A percentile compares a stretch with the other conserved stretches of the same genome.
These are phyloP conservation scores for Morella rubra DNA, from an alignment of 306 rosid genomes.

Conservation along the genomic window DNA sequence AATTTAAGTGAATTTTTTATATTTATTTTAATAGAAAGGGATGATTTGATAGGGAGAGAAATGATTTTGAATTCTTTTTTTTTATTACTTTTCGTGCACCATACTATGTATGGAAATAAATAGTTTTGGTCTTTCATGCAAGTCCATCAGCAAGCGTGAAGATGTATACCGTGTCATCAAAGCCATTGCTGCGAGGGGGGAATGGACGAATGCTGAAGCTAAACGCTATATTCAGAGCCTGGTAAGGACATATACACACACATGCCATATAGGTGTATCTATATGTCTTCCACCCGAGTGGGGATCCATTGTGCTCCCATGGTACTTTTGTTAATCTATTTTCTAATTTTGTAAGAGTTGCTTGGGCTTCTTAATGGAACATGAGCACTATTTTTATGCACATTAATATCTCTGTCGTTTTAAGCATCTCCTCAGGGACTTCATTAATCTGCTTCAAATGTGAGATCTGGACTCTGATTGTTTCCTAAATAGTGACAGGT, in stretches of 20 bases:
- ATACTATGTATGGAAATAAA: constrained; percentile 29
- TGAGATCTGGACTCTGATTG: constrained; percentile 60
- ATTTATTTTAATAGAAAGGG: too few relatives aligned
- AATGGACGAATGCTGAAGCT: constrained; percentile 72
- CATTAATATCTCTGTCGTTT: not conserved
- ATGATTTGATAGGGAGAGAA: too few relatives aligned
- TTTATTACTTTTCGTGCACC: not conserved
- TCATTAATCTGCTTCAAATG: not conserved
- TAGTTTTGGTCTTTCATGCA: constrained; percentile 27
- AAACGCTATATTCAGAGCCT: constrained; percentile 59
- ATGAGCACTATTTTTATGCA: not conserved
- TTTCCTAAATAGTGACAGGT: constrained; percentile 95
- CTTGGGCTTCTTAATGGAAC: constrained; percentile 5
- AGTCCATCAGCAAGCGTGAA: constrained; percentile 73
- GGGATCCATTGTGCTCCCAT: not conserved
- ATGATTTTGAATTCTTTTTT: too few relatives aligned
- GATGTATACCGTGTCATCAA: constrained; percentile 79
- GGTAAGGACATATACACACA: constrained; percentile 48
- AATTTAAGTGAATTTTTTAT: too few relatives aligned
- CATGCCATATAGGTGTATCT: too few relatives aligned
- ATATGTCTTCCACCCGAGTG: not conserved
- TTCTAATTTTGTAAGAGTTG: constrained; percentile 1
- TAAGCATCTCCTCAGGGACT: not conserved
- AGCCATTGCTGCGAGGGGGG: constrained; percentile 67
- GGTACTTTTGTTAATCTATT: not conserved